Conservation (phyloP, 2,329 filamentous ascomycete species). For the Cytospora schulzeri region DNA sequence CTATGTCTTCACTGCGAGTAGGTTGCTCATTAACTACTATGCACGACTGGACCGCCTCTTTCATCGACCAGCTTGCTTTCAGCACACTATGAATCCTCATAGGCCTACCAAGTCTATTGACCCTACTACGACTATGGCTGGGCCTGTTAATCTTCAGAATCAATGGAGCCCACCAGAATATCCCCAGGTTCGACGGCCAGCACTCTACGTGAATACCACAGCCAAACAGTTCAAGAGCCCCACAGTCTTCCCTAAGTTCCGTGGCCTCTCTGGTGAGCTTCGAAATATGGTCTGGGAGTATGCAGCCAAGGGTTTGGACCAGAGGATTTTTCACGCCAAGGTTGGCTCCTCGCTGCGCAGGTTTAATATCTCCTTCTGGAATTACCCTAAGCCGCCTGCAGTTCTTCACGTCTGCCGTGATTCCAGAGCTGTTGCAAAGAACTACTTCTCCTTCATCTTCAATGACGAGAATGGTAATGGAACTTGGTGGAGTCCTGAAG, state of each 20-base stretch:
- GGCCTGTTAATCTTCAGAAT: neutral
- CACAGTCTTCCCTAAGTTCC: neutral
- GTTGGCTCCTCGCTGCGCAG: neutral
- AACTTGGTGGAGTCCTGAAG: neutral
- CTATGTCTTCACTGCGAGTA: neutral
- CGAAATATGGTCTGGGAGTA: neutral
- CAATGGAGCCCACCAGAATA: neutral
- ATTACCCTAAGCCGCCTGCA: neutral
- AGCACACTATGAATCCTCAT: too few relatives aligned
- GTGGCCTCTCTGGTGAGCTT: neutral
- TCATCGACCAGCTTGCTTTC: neutral
- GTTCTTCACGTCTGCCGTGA: neutral
- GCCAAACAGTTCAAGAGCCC: neutral
- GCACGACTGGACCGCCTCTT: neutral
- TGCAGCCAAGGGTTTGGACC: neutral
- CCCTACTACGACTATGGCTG: neutral
- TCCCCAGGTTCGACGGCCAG: neutral
- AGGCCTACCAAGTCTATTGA: neutral
- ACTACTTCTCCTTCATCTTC: neutral
- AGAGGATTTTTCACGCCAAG: neutral
- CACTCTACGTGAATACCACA: neutral
- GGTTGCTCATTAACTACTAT: neutral
- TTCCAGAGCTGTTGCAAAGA: neutral
- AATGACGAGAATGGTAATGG: neutral
- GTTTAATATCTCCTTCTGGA: neutral